These are phyloP conservation scores for Yamadazyma trypodendri DNA, from an alignment of 1,139 yeast genomes.

Conservation along the genomic window DNA sequence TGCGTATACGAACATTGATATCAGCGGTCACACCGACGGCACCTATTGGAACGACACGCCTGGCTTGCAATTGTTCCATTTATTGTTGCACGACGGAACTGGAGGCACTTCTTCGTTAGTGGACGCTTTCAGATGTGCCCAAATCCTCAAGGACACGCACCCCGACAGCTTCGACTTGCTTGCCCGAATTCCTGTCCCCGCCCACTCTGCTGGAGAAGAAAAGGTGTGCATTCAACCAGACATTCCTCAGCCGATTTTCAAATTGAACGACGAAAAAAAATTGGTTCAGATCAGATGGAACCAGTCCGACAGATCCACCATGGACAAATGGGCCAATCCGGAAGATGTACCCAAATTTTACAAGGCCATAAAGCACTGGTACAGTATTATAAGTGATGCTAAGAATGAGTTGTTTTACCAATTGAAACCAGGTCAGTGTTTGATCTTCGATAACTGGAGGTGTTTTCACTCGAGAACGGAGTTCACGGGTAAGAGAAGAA, in stretches of 20 bases:
- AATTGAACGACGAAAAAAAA: conserved; percentile 52
- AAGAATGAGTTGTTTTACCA: conserved; percentile 58
- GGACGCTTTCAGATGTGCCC: conserved; percentile 68
- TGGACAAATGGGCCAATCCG: conserved; percentile 57
- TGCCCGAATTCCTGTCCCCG: conserved; percentile 57
- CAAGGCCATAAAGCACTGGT: conserved; percentile 60
- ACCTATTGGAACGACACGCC: conserved; percentile 81
- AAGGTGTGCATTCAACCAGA: conserved; percentile 66
- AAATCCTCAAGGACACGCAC: conserved; percentile 41
- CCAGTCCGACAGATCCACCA: conserved; percentile 69
- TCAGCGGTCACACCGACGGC: conserved; percentile 73
- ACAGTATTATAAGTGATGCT: conserved; percentile 47
- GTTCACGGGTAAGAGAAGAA: conserved; percentile 67
- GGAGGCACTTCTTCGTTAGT: conserved; percentile 77
- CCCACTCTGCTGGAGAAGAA: conserved; percentile 76
- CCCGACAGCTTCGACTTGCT: conserved; percentile 60
- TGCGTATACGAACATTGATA: conserved; percentile 70
- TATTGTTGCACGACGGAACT: conserved; percentile 61
- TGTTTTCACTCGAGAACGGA: conserved; percentile 71
- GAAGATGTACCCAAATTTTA: conserved; percentile 58
- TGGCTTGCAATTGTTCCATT: conserved; percentile 70
- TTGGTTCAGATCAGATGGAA: conserved; percentile 74
- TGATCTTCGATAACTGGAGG: conserved; percentile 77
- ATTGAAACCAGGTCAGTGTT: conserved; percentile 65
- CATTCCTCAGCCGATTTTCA: conserved; percentile 60